Conservation (phyloP, 2,329 filamentous ascomycete species). For the Aspergillus melleus region DNA sequence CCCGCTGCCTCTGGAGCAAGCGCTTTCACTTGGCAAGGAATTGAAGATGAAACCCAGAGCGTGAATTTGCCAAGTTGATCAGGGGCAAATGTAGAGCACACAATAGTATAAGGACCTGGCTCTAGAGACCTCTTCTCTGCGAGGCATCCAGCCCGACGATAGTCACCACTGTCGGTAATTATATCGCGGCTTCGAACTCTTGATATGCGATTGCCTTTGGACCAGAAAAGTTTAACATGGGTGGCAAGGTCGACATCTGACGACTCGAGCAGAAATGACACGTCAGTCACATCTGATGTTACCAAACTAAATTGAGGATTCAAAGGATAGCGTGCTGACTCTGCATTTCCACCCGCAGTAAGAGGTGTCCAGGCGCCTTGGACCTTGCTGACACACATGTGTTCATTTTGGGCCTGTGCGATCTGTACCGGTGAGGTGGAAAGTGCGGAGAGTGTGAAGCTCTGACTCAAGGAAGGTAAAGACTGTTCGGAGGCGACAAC, state of each 20-base stretch:
- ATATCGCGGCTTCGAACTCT: conserved; percentile 72
- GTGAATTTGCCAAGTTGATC: conserved; percentile 74
- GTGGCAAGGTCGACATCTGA: conserved; percentile 67
- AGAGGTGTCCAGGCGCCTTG: conserved; percentile 71
- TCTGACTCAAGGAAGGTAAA: conserved; percentile 69
- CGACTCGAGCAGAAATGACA: conserved; percentile 75
- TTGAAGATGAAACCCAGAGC: conserved; percentile 69
- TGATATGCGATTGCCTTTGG: conserved; percentile 68
- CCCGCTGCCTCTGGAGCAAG: conserved; percentile 76
- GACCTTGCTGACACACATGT: conserved; percentile 60
- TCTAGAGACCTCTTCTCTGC: conserved; percentile 63
- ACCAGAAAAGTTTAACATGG: conserved; percentile 83
- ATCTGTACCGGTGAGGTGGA: conserved; percentile 65
- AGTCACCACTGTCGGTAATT: conserved; percentile 81
- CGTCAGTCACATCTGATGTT: conserved; percentile 56
- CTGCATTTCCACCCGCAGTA: conserved; percentile 81
- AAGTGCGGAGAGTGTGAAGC: conserved; percentile 85
- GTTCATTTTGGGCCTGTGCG: conserved; percentile 60
- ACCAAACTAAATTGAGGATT: conserved; percentile 83
- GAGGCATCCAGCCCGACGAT: conserved; percentile 75
- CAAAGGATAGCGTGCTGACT: conserved; percentile 71
- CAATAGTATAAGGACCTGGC: conserved; percentile 77
- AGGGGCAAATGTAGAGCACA: conserved; percentile 86
- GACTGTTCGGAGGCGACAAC: conserved; percentile 77
- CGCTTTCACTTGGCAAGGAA: conserved; percentile 54